phyloP scores from a whole-genome alignment of 805 yeast species.

The Starmerella etchellsii region DNA sequence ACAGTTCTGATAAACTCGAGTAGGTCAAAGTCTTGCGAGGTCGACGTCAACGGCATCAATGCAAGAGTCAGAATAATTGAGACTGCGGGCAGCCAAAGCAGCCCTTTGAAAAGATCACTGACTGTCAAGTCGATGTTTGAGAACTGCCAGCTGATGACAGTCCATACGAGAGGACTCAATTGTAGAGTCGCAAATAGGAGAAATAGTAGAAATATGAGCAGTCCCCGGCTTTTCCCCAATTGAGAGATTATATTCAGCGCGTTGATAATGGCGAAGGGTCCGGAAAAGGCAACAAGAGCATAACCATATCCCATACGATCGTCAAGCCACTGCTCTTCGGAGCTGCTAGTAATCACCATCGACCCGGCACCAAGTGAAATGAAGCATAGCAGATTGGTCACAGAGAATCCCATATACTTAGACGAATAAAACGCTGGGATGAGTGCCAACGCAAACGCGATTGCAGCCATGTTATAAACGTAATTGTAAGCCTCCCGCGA shows the following conservation, averaged over 20 bases:
- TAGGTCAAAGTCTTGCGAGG: background rate
- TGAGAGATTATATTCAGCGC: slow-evolving; percentile 2
- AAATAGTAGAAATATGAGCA: background rate
- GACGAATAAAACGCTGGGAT: slow-evolving; percentile 12
- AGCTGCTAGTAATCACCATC: slow-evolving; percentile 11
- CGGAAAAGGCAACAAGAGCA: slow-evolving; percentile 14
- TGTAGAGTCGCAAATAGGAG: slow-evolving; percentile 6
- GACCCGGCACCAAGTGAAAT: slow-evolving; percentile 19
- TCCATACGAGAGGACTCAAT: slow-evolving; percentile 8
- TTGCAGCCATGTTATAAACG: slow-evolving; percentile 8
- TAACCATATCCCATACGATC: slow-evolving; percentile 17
- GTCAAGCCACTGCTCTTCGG: slow-evolving; percentile 11
- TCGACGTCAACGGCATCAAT: slow-evolving; percentile 9
- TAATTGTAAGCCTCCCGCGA: slow-evolving; percentile 15
- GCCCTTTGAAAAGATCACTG: slow-evolving; percentile 4
- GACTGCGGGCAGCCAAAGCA: slow-evolving; percentile 10
- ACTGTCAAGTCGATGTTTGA: background rate
- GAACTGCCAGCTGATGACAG: background rate
- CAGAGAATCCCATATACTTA: slow-evolving; percentile 16
- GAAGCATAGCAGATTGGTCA: slow-evolving; percentile 14
- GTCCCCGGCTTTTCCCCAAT: background rate
- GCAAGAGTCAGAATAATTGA: slow-evolving; percentile 2
- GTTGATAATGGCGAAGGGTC: slow-evolving; percentile 17
- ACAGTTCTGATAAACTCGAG: background rate
- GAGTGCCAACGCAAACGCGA: slow-evolving; percentile 14